These are phyloP conservation scores for Tetracentron sinense DNA, from an alignment of 164 flowering plant genomes.

Conservation along the genomic window DNA sequence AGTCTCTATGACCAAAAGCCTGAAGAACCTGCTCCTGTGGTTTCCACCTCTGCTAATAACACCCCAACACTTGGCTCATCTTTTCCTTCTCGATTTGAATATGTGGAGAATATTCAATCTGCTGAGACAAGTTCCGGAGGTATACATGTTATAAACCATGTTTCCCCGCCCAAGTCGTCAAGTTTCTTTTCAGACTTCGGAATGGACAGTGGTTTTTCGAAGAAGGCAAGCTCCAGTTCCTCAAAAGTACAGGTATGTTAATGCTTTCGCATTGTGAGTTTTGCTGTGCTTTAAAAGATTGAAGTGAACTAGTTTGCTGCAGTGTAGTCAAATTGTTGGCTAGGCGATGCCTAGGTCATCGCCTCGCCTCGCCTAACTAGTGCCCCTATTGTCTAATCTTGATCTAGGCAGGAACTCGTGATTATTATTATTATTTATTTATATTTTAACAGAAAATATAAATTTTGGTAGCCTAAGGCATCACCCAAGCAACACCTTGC, in stretches of 20 bases:
- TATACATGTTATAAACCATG: conserved; percentile 57
- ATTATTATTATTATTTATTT: too few species aligned
- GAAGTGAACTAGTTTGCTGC: neutral
- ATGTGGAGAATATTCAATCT: conserved; percentile 59
- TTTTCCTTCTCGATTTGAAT: conserved; percentile 81
- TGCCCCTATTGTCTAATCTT: too few species aligned
- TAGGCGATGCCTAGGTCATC: too few species aligned
- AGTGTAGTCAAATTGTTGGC: neutral
- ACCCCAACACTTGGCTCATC: conserved; percentile 39
- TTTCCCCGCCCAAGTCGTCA: conserved; percentile 82
- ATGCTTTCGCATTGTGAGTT: neutral
- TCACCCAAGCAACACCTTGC: too few species aligned
- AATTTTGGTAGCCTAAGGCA: too few species aligned
- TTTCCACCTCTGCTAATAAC: conserved; percentile 41
- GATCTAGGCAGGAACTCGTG: too few species aligned
- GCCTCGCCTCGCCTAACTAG: too few species aligned
- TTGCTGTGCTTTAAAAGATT: neutral
- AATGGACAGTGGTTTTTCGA: conserved; percentile 73
- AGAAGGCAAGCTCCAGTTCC: conserved; percentile 56
- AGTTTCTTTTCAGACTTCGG: conserved; percentile 91
- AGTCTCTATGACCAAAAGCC: conserved; percentile 96
- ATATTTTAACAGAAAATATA: too few species aligned
- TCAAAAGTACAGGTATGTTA: conserved; percentile 52
- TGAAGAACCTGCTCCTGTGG: conserved; percentile 65
- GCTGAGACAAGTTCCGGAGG: conserved; percentile 53